Percentiles rank a stretch among this genome's conserved stretches.
phyloP scores from a whole-genome alignment of 2,329 filamentous ascomycete genomes.

The Ophiostoma montium region DNA sequence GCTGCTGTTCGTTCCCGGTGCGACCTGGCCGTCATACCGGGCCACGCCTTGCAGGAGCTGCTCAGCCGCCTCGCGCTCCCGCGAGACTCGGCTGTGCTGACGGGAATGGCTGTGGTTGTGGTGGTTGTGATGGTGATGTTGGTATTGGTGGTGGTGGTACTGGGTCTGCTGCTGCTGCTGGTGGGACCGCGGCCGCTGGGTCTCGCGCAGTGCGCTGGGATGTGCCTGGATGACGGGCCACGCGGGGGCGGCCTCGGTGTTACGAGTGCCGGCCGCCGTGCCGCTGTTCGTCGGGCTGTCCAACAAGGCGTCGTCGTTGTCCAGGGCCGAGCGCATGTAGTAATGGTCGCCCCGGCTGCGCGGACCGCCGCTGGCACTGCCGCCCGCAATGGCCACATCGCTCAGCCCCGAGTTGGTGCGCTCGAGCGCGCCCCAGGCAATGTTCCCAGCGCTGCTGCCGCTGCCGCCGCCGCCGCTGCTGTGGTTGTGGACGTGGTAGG shows the following conservation, averaged over 20 bases:
- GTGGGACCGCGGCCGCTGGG: slow-evolving; percentile 19
- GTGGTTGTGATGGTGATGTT: not conserved
- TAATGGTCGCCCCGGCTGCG: not conserved
- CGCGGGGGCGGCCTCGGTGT: slow-evolving; percentile 16
- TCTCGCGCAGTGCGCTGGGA: slow-evolving; percentile 25
- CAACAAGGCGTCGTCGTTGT: slow-evolving; percentile 40
- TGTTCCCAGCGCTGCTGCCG: not conserved
- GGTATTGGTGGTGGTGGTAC: not conserved
- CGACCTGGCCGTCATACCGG: slow-evolving; percentile 35
- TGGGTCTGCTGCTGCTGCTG: slow-evolving; percentile 18
- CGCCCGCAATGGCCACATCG: slow-evolving; percentile 24
- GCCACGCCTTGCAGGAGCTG: slow-evolving; percentile 41
- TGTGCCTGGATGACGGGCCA: slow-evolving; percentile 16
- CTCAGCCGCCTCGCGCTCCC: slow-evolving; percentile 41
- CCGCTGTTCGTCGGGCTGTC: slow-evolving; percentile 44
- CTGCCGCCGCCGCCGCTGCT: not conserved
- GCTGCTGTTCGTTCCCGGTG: no score
- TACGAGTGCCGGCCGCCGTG: slow-evolving; percentile 31
- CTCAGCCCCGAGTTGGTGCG: slow-evolving; percentile 38
- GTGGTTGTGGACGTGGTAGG: not conserved
- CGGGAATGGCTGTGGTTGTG: slow-evolving; percentile 3
- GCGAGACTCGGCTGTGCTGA: not conserved
- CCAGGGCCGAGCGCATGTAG: not conserved
- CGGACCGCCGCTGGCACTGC: slow-evolving; percentile 17
- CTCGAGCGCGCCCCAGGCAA: slow-evolving; percentile 29